Conservation (phyloP, 2,329 filamentous ascomycete genomes). For the Davidsoniella australis region DNA sequence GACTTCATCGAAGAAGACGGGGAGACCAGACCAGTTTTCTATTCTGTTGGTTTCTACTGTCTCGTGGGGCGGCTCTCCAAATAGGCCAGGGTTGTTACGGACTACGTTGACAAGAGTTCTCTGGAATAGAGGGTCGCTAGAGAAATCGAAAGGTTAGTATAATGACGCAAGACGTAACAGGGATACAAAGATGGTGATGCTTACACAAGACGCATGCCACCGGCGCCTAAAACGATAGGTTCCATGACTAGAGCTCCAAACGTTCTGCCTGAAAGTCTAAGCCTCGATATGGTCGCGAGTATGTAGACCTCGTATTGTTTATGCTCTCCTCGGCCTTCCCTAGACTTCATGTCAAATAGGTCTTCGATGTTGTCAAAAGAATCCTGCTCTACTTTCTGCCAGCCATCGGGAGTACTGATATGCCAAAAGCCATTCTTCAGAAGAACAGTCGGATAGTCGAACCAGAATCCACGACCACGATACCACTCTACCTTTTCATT, state of each 20-base stretch:
- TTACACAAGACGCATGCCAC: slow-evolving; percentile 67
- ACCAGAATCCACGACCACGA: slow-evolving; percentile 60
- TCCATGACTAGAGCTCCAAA: slow-evolving; percentile 70
- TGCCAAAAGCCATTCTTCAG: slow-evolving; percentile 50
- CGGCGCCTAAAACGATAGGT: slow-evolving; percentile 63
- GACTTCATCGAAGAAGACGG: slow-evolving; percentile 71
- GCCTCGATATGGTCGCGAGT: slow-evolving; percentile 29
- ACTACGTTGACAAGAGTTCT: slow-evolving; percentile 50
- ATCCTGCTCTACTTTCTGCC: slow-evolving; percentile 29
- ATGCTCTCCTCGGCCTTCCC: slow-evolving; percentile 28
- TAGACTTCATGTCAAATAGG: slow-evolving; percentile 41
- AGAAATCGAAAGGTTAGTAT: neutral
- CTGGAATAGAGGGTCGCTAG: slow-evolving; percentile 66
- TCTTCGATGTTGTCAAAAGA: slow-evolving; percentile 32
- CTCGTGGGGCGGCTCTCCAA: slow-evolving; percentile 20
- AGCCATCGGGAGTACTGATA: slow-evolving; percentile 35
- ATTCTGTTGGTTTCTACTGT: slow-evolving; percentile 12
- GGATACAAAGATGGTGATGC: slow-evolving; percentile 19
- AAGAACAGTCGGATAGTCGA: slow-evolving; percentile 58
- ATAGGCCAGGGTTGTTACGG: slow-evolving; percentile 39
- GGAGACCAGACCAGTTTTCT: slow-evolving; percentile 51
- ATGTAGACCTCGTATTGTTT: slow-evolving; percentile 45
- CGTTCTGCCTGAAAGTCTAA: slow-evolving; percentile 39
- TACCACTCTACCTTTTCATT: slow-evolving; percentile 85
- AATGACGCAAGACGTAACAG: too few species aligned